Evolutionary conservation across 257 asterid species (phyloP).

Genomic region (Salvia splendens): DNA sequence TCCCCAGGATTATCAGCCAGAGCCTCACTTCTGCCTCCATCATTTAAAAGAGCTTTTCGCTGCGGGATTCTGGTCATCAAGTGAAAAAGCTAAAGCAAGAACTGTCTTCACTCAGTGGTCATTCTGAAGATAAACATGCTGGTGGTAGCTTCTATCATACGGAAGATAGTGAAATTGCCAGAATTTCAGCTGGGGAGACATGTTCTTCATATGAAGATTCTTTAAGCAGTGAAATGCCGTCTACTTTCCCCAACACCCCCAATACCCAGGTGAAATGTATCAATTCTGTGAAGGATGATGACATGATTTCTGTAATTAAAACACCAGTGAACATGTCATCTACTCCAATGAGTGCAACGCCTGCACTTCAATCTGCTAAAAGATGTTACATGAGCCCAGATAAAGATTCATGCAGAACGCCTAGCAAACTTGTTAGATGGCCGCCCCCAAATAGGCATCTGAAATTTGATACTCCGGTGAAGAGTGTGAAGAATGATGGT

Average conservation of each 20-base stretch:
- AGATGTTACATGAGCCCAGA: conserved; percentile 75
- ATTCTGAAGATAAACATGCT: conserved; percentile 15
- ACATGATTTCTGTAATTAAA: conserved; percentile 27
- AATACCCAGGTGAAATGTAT: conserved; percentile 60
- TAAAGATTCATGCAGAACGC: conserved; percentile 45
- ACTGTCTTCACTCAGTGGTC: not conserved
- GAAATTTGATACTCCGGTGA: conserved; percentile 73
- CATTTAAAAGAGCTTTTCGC: conserved; percentile 57
- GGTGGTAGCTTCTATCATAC: too few species aligned
- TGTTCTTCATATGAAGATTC: conserved; percentile 25
- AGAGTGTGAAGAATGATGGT: conserved; percentile 35
- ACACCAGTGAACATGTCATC: conserved; percentile 54
- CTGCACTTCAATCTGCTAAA: conserved; percentile 57
- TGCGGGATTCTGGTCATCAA: conserved; percentile 18
- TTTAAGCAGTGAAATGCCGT: conserved; percentile 6
- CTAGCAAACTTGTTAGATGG: conserved; percentile 59
- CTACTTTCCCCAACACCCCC: conserved; percentile 48
- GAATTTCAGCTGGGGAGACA: conserved; percentile 21
- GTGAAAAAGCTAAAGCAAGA: conserved; percentile 28
- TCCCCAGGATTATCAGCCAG: conserved; percentile 25
- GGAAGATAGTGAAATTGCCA: not conserved
- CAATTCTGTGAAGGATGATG: conserved; percentile 17
- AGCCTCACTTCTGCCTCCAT: conserved; percentile 57
- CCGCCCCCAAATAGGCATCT: conserved; percentile 70
- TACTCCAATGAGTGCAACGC: conserved; percentile 74